These are phyloP conservation scores for Nemania diffusa DNA, from an alignment of 2,329 filamentous ascomycete genomes.

Conservation along the genomic window DNA sequence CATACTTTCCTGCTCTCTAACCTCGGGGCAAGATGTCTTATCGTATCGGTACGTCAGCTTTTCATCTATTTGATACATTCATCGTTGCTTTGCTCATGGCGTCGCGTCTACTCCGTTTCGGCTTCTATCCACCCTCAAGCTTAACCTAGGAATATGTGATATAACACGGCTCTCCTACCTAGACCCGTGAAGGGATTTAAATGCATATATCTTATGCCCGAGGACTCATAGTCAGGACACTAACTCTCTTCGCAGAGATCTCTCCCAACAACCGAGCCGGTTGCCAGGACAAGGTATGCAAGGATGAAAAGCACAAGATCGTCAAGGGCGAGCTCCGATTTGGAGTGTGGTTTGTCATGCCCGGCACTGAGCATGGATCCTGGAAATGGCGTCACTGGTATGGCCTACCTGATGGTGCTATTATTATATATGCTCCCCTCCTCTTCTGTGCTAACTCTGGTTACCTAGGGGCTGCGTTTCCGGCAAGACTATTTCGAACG, in stretches of 20 bases:
- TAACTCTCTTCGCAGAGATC: conserved; percentile 66
- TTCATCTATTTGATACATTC: background rate
- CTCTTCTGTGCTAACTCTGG: conserved; percentile 15
- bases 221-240: conserved; percentile 25
- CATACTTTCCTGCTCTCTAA: conserved; percentile 11
- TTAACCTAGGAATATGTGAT: background rate
- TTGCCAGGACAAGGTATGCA: conserved; percentile 80
- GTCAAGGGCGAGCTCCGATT: conserved; percentile 81
- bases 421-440: background rate
- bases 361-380: conserved; percentile 63
- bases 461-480: conserved; percentile 84
- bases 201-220: background rate
- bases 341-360: conserved; percentile 75
- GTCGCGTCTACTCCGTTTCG: conserved; percentile 18
- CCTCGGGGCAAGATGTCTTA: conserved; percentile 33
- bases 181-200: background rate
- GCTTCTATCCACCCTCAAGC: conserved; percentile 10
- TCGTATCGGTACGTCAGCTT: conserved; percentile 34
- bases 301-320: conserved; percentile 75
- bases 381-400: conserved; percentile 92
- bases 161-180: background rate
- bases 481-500: conserved; percentile 74
- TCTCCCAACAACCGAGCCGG: conserved; percentile 76
- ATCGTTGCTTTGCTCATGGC: background rate
- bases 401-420: conserved; percentile 41